phyloP scores from a whole-genome alignment of 495 filamentous ascomycete species.

The Baudoinia panamericana region DNA sequence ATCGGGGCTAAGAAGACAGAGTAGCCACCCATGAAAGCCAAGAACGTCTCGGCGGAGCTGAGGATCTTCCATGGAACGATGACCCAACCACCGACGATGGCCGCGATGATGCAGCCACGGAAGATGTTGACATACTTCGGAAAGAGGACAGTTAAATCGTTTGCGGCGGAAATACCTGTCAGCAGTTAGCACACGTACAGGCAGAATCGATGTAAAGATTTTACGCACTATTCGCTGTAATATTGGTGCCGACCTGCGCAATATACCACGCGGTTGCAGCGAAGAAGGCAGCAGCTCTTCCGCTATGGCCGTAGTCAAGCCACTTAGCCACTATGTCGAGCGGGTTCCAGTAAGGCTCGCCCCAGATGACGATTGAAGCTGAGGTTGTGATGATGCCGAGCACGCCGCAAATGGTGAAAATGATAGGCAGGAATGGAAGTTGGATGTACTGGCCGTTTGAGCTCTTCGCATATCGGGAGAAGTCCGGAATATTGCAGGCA shows the following conservation, averaged over 20 bases:
- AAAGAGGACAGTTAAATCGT: slow-evolving; percentile 48
- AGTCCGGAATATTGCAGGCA: slow-evolving; percentile 34
- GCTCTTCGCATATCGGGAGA: slow-evolving; percentile 43
- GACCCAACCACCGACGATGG: slow-evolving; percentile 43
- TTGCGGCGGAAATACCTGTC: slow-evolving; percentile 50
- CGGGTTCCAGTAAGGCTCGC: slow-evolving; percentile 18
- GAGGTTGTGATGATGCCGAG: slow-evolving; percentile 29
- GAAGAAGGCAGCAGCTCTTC: slow-evolving; percentile 27
- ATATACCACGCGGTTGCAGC: slow-evolving; percentile 34
- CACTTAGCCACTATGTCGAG: slow-evolving; percentile 21
- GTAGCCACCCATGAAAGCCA: slow-evolving; percentile 46
- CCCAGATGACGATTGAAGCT: slow-evolving; percentile 24
- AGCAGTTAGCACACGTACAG: no score
- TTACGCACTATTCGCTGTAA: slow-evolving; percentile 57
- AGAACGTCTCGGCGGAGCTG: slow-evolving; percentile 41
- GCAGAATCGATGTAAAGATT: no score
- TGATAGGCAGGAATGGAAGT: slow-evolving; percentile 44
- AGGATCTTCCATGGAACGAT: slow-evolving; percentile 54
- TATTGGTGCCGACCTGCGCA: slow-evolving; percentile 33
- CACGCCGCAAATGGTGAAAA: slow-evolving; percentile 38
- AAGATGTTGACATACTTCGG: slow-evolving; percentile 49
- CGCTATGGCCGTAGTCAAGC: slow-evolving; percentile 13
- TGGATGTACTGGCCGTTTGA: slow-evolving; percentile 43
- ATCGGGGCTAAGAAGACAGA: slow-evolving; percentile 57
- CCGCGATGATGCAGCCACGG: slow-evolving; percentile 48